Percentiles rank a stretch among this genome's conserved stretches.
phyloP scores from a whole-genome alignment of 1,284 basidiomycete species.

The Athelia psychrophila region DNA sequence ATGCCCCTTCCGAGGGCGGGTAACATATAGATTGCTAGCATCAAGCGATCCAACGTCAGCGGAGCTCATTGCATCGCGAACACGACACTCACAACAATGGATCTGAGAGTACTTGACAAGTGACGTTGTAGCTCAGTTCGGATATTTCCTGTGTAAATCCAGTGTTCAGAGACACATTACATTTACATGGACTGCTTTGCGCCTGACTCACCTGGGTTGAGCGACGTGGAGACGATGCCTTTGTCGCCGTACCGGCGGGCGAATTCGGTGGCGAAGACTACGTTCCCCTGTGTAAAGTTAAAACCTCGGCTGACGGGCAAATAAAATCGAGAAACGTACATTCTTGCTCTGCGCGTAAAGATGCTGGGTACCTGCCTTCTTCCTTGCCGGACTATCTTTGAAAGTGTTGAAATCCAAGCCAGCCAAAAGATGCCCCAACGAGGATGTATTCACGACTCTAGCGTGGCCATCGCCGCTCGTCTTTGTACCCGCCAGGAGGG shows the following conservation, averaged over 20 bases:
- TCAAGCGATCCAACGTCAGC: constrained; percentile 8
- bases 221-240: constrained; percentile 31
- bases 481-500: constrained; percentile 27
- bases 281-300: constrained; percentile 22
- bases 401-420: constrained; percentile 31
- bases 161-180: not conserved
- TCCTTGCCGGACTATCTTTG: constrained; percentile 32
- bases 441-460: constrained; percentile 45
- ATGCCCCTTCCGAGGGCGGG: constrained; percentile 27
- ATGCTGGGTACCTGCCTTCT: constrained; percentile 14
- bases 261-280: constrained; percentile 30
- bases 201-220: constrained; percentile 34
- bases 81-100: constrained; percentile 6
- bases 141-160: constrained; percentile 1
- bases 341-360: constrained; percentile 49
- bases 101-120: too few relatives aligned
- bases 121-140: not conserved
- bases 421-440: constrained; percentile 23
- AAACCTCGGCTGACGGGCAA: not conserved
- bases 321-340: constrained; percentile 22
- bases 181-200: not conserved
- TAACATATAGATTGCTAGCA: constrained; percentile 21
- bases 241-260: constrained; percentile 29
- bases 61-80: constrained; percentile 12
- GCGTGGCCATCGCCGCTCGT: constrained; percentile 16